phyloP scores from a whole-genome alignment of 108 stramenopile species.

The Mediolabrus comicus region DNA sequence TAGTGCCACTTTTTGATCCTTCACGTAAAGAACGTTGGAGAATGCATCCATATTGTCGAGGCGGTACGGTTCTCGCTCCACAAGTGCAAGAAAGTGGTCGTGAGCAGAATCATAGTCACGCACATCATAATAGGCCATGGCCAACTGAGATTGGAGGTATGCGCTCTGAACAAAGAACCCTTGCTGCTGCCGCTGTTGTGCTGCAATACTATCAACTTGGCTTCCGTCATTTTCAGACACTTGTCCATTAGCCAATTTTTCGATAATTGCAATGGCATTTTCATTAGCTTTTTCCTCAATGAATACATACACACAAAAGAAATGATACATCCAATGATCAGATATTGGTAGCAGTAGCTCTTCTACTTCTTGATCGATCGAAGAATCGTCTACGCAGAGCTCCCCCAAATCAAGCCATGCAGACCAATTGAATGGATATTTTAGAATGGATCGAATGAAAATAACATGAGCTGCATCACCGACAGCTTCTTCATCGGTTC shows the following conservation, averaged over 20 bases:
- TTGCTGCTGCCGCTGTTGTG: conserved; percentile 23
- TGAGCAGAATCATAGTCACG: conserved; percentile 91
- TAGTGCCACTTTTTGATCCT: conserved; percentile 81
- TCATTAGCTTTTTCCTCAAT: conserved; percentile 88
- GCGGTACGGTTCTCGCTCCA: conserved; percentile 79
- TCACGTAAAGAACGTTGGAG: conserved; percentile 94
- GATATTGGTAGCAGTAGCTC: conserved; percentile 46
- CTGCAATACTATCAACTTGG: too few relatives aligned
- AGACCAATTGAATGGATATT: conserved; percentile 94
- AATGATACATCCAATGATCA: conserved; percentile 85
- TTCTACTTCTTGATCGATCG: conserved; percentile 66
- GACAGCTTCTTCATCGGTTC: neutral
- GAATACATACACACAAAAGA: conserved; percentile 89
- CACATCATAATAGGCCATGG: conserved; percentile 87
- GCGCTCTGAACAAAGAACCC: conserved; percentile 72
- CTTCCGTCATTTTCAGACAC: neutral
- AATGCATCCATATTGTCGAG: conserved; percentile 93
- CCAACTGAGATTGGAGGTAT: conserved; percentile 74
- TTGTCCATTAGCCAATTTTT: conserved; percentile 63
- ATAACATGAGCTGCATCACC: conserved; percentile 55
- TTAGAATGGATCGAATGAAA: conserved; percentile 66
- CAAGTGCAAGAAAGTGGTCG: conserved; percentile 74
- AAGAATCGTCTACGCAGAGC: conserved; percentile 56
- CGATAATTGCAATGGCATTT: conserved; percentile 63
- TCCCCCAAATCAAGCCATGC: conserved; percentile 94